These are phyloP conservation scores for Thozetella sp. DNA, from an alignment of 495 filamentous ascomycete species.

Conservation along the genomic window DNA sequence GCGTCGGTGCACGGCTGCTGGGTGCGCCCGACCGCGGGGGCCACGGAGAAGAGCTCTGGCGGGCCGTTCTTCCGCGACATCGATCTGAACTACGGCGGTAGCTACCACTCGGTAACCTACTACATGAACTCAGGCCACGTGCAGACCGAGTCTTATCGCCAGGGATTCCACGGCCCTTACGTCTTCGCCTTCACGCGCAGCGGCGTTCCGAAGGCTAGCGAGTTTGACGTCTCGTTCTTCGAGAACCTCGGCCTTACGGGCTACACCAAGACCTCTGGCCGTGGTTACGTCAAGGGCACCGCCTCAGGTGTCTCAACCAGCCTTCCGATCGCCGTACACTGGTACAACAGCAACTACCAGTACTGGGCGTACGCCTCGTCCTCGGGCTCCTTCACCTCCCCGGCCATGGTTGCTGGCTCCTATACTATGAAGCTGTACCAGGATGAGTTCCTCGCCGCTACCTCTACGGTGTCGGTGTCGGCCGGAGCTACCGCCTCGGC, in stretches of 20 bases:
- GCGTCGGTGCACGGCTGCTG: constrained; percentile 53
- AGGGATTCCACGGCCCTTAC: constrained; percentile 71
- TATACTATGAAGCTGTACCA: constrained; percentile 72
- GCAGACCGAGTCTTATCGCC: constrained; percentile 62
- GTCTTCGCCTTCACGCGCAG: constrained; percentile 61
- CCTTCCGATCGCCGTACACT: constrained; percentile 62
- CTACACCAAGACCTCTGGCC: constrained; percentile 51
- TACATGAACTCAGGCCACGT: constrained; percentile 71
- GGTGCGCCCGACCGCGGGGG: constrained; percentile 43
- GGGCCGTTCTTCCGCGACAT: constrained; percentile 69
- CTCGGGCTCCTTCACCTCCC: constrained; percentile 59
- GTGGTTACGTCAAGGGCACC: constrained; percentile 62
- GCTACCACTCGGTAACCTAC: constrained; percentile 62
- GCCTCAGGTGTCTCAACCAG: constrained; percentile 49
- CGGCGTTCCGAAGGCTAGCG: constrained; percentile 49
- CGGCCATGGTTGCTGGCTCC: constrained; percentile 66
- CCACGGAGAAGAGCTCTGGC: constrained; percentile 48
- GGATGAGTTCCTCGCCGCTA: constrained; percentile 60
- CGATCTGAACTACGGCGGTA: constrained; percentile 62
- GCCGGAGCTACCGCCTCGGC: constrained; percentile 54
- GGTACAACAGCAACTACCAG: constrained; percentile 63
- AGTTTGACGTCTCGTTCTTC: constrained; percentile 60
- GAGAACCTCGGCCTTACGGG: constrained; percentile 56
- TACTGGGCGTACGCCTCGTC: constrained; percentile 63
- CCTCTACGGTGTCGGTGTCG: constrained; percentile 50